Evolutionary conservation across 2,329 filamentous ascomycete species (phyloP).

Genomic region (Botryotinia globosa): DNA sequence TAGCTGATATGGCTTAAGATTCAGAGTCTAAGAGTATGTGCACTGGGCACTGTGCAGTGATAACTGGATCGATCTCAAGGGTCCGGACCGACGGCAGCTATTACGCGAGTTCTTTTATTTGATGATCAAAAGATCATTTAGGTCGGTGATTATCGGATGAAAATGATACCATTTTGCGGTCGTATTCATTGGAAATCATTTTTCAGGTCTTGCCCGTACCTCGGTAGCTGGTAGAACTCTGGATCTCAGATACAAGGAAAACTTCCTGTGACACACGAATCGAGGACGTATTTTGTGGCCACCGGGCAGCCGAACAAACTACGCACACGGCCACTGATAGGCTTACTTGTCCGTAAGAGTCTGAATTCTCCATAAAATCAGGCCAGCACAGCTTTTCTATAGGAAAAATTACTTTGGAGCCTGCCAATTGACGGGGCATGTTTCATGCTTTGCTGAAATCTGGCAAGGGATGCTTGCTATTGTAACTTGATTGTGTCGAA

Average conservation of each 20-base stretch:
- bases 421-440: background rate
- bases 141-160: background rate
- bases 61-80: slow-evolving; percentile 8
- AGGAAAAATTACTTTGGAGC: background rate
- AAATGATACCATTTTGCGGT: background rate
- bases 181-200: background rate
- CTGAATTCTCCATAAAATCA: background rate
- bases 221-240: background rate
- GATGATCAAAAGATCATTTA: slow-evolving; percentile 6
- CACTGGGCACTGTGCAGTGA: slow-evolving; percentile 9
- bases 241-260: background rate
- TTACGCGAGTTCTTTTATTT: background rate
- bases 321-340: background rate
- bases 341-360: background rate
- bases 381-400: background rate
- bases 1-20: background rate
- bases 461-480: slow-evolving; percentile 3
- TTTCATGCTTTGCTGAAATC: slow-evolving; percentile 11
- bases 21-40: background rate
- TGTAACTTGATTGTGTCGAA: slow-evolving; percentile 11
- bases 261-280: slow-evolving; percentile 7
- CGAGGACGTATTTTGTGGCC: slow-evolving; percentile 5
- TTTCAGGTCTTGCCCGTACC: background rate
- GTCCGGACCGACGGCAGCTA: slow-evolving; percentile 4
- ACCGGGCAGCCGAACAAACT: background rate